Conservation (phyloP, 164 flowering plant species). For the Vitis rotundifolia region DNA sequence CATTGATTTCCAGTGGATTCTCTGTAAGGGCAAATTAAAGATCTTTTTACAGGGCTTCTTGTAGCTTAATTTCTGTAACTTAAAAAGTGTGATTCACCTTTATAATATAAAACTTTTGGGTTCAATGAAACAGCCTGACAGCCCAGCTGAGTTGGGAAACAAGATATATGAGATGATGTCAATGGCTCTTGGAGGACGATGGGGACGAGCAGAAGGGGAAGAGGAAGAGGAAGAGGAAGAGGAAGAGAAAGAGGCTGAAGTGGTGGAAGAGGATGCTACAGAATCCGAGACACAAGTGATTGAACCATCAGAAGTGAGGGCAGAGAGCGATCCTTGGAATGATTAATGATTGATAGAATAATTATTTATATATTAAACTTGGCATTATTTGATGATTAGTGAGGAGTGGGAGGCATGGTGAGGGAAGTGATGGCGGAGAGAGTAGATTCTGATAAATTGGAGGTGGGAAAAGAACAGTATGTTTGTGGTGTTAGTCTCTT, state of each 20-base stretch:
- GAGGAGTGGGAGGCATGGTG: too few relatives aligned
- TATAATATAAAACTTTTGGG: background rate
- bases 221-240: constrained; percentile 34
- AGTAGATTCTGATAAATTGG: too few relatives aligned
- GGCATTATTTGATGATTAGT: too few relatives aligned
- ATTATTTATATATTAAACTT: background rate
- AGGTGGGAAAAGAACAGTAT: too few relatives aligned
- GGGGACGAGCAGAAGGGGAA: constrained; percentile 77
- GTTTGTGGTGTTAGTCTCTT: too few relatives aligned
- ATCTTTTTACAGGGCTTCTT: too few relatives aligned
- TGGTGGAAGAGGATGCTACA: constrained; percentile 18
- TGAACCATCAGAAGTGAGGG: constrained; percentile 80
- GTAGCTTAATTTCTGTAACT: too few relatives aligned
- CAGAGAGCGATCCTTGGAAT: constrained; percentile 75
- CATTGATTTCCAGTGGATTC: constrained; percentile 93
- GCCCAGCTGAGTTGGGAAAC: constrained; percentile 91
- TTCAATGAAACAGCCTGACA: constrained; percentile 69
- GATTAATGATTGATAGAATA: constrained; percentile 35
- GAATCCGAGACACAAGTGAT: constrained; percentile 52
- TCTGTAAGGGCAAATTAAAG: constrained; percentile 43
- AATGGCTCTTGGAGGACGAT: constrained; percentile 88
- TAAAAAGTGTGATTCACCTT: background rate
- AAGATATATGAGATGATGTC: constrained; percentile 98
- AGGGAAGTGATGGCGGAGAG: too few relatives aligned
- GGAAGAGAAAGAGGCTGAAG: constrained; percentile 13